phyloP scores from a whole-genome alignment of 192 early-diverging fungal genomes.

The Coemansia sp. region DNA sequence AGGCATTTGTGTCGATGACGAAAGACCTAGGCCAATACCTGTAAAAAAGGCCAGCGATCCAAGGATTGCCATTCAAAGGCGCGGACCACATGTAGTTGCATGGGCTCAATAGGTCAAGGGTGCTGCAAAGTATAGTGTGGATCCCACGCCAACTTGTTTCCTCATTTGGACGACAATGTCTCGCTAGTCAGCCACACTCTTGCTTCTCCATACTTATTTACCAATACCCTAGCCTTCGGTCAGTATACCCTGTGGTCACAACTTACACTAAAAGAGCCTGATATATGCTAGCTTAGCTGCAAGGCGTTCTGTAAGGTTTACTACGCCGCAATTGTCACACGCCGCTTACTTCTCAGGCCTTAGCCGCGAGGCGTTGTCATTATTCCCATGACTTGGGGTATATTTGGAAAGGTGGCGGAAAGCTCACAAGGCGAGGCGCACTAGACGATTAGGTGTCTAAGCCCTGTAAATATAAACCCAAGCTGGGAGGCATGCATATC shows the following conservation, averaged over 20 bases:
- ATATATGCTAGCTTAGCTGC: too few species aligned
- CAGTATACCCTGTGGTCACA: neutral
- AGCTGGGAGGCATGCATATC: neutral
- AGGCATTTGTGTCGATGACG: too few species aligned
- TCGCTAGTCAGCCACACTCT: neutral
- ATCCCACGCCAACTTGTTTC: neutral
- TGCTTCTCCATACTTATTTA: neutral
- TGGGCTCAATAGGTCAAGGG: neutral
- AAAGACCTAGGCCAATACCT: too few species aligned
- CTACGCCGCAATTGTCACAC: neutral
- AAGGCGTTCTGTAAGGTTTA: neutral
- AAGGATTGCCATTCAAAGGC: neutral
- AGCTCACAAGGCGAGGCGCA: conserved; percentile 17
- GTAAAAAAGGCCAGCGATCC: neutral
- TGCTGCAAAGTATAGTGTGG: neutral
- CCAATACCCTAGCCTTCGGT: neutral
- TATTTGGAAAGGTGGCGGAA: neutral
- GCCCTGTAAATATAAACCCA: too few species aligned
- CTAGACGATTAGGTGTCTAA: conserved; percentile 12
- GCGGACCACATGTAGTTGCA: neutral
- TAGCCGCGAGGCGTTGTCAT: neutral
- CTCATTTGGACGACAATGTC: neutral
- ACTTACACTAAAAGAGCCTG: neutral
- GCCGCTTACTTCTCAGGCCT: neutral
- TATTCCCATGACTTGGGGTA: neutral